A percentile compares a stretch with the other conserved stretches of the same genome.
Evolutionary conservation across 2,329 filamentous ascomycete genomes (phyloP).

Genomic region (Pseudomassariella vexata): DNA sequence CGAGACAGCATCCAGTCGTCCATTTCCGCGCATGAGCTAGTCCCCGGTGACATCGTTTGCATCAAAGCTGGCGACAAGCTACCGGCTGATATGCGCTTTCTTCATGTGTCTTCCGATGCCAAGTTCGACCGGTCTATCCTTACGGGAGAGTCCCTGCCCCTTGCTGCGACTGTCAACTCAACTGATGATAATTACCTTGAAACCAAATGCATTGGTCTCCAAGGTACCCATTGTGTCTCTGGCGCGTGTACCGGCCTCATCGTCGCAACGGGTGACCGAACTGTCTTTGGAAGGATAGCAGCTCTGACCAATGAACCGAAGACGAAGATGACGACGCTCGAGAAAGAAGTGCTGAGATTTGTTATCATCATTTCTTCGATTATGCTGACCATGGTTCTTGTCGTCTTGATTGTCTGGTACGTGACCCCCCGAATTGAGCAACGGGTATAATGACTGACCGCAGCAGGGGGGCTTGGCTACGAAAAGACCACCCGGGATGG

Average conservation of each 20-base stretch:
- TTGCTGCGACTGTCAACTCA: constrained; percentile 31
- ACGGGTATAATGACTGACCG: constrained; percentile 27
- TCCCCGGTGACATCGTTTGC: constrained; percentile 64
- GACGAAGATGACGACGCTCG: constrained; percentile 60
- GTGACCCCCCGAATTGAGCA: constrained; percentile 30
- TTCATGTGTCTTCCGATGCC: constrained; percentile 62
- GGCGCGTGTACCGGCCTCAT: constrained; percentile 63
- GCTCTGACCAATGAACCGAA: constrained; percentile 66
- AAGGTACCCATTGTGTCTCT: constrained; percentile 65
- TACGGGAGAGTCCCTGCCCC: constrained; percentile 55
- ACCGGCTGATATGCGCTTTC: constrained; percentile 66
- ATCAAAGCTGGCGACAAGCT: constrained; percentile 69
- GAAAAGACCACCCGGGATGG: constrained; percentile 59
- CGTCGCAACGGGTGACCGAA: constrained; percentile 65
- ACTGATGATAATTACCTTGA: constrained; percentile 72
- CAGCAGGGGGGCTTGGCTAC: constrained; percentile 68
- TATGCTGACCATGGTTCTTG: constrained; percentile 58
- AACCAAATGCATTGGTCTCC: constrained; percentile 68
- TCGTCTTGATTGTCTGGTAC: constrained; percentile 63
- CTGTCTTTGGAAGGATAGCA: constrained; percentile 72
- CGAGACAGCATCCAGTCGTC: constrained; percentile 49
- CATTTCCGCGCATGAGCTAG: constrained; percentile 53
- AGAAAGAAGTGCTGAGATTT: constrained; percentile 69
- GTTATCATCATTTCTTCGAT: constrained; percentile 63
- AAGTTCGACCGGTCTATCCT: constrained; percentile 70